Base-by-base conservation (phyloP, 78 protist genomes). In the Dictyostelium citrinum region DNA sequence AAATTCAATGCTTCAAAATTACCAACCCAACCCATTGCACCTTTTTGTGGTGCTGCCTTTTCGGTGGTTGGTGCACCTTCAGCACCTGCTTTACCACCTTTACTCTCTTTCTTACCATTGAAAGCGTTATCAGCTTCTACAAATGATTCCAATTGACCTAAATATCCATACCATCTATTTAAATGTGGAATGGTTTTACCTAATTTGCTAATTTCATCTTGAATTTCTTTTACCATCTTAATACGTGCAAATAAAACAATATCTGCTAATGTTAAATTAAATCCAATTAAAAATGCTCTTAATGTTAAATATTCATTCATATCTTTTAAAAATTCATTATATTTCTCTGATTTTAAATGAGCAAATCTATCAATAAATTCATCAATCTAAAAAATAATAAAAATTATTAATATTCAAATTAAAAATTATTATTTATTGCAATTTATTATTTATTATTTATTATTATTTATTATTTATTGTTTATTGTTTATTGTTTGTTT, bases 1-100 rank as follows among this genome's bases (percentile, higher is more conserved):
- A 95, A 83, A 10, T 39, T 80, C 5, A 91, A 77, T 16, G 58
- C 41, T 49, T 81, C 77, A 27, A 64, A 43, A 20, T n/a, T 68
- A 45, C 96, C n/a, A 96, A 98, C 41, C 93, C 93, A 88, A n/a
- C 93, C 93, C 82, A 78, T 35, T 24, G 45, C 45, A 3, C 45
- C 72, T 55, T 16, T 74, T 46, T 49, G 77, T 41, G 43, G 74
- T 68, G 77, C 58, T 20, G 71, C 84, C 5, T 49, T 81, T 3
- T 58, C 64, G 0, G 64, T 55, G 27, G n/a, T 20, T 4, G 24
- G 5, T 16, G 64, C 11, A 9, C 77, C 37, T 61, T 31, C 29
- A 1, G 79, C 43, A 51, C 33, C 22, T 3, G 5, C 27, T 37
- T 68, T 43, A 39, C 68, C 68, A 37, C 37, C 61, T 29, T 77